A percentile compares a stretch with the other conserved stretches of the same genome.
Conservation (phyloP, 345 rosid genomes). For the Gossypium longicalyx region DNA sequence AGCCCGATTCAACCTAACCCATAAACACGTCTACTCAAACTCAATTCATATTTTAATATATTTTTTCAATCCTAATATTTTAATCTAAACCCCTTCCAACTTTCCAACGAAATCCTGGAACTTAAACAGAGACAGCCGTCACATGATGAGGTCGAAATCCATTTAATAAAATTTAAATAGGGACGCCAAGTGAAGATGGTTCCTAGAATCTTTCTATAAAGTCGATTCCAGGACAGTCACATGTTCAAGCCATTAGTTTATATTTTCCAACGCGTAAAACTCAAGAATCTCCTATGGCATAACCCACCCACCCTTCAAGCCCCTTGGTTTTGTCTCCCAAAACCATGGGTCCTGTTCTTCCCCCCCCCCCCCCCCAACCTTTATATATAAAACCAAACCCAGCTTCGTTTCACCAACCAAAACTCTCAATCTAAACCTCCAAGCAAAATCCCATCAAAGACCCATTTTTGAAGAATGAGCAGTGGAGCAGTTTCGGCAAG, state of each 20-base stretch:
- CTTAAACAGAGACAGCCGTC: too few relatives aligned
- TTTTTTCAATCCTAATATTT: too few relatives aligned
- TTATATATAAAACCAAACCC: neutral
- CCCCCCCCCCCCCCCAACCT: too few relatives aligned
- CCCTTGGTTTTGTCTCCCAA: constrained; percentile 4
- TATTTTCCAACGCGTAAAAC: neutral
- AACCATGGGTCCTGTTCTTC: neutral
- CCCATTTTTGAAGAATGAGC: constrained; percentile 10
- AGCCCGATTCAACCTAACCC: fast-evolving
- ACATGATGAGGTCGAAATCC: too few relatives aligned
- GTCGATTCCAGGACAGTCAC: neutral
- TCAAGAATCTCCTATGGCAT: neutral
- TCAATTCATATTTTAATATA: too few relatives aligned
- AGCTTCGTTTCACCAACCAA: neutral
- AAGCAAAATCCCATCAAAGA: neutral
- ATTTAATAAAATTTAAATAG: too few relatives aligned
- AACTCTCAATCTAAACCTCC: neutral
- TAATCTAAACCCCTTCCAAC: too few relatives aligned
- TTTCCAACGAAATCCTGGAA: too few relatives aligned
- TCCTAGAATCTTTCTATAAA: too few relatives aligned
- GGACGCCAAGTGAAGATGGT: too few relatives aligned
- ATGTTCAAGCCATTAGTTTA: constrained; percentile 5
- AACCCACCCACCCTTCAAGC: too few relatives aligned
- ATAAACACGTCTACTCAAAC: too few relatives aligned
- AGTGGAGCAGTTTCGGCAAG: neutral